Conservation (phyloP, 208 protist genomes). For the Trypanosoma brucei region DNA sequence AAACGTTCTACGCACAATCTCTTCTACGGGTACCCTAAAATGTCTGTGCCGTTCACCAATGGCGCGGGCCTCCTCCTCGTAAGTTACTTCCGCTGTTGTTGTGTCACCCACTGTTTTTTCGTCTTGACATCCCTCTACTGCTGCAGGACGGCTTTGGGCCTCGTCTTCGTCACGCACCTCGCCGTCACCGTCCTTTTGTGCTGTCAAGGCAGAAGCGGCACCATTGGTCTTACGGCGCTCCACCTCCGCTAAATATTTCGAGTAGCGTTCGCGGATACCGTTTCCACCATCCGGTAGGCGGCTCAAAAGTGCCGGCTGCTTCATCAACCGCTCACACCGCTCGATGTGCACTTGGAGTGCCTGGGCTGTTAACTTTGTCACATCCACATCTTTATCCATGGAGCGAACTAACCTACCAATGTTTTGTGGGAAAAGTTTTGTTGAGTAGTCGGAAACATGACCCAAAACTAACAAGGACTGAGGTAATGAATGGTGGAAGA, state of each 20-base stretch:
- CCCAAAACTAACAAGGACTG: too few relatives aligned
- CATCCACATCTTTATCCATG: conserved; percentile 24
- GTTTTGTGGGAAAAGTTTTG: background rate
- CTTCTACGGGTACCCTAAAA: conserved; percentile 55
- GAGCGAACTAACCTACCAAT: background rate
- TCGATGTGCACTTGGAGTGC: conserved; percentile 47
- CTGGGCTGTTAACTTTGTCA: conserved; percentile 22
- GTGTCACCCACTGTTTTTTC: background rate
- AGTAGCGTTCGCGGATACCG: conserved; percentile 38
- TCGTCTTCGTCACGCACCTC: too few relatives aligned
- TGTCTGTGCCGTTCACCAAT: conserved; percentile 55
- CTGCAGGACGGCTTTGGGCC: background rate
- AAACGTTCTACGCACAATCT: conserved; percentile 66
- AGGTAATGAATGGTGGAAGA: too few relatives aligned
- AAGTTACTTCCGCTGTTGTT: conserved; percentile 1
- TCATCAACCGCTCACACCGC: conserved; percentile 61
- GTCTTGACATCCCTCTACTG: background rate
- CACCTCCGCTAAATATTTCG: conserved; percentile 39
- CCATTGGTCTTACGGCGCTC: conserved; percentile 15
- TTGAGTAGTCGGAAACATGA: too few relatives aligned
- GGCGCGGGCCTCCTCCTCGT: conserved; percentile 20
- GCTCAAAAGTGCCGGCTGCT: conserved; percentile 38
- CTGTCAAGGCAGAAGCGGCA: background rate
- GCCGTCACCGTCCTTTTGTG: too few relatives aligned
- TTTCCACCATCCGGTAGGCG: conserved; percentile 55